A percentile compares a stretch with the other conserved stretches of the same genome.
These are phyloP conservation scores for Sanghuangporus baumii DNA, from an alignment of 1,284 basidiomycete species.

Conservation along the genomic window DNA sequence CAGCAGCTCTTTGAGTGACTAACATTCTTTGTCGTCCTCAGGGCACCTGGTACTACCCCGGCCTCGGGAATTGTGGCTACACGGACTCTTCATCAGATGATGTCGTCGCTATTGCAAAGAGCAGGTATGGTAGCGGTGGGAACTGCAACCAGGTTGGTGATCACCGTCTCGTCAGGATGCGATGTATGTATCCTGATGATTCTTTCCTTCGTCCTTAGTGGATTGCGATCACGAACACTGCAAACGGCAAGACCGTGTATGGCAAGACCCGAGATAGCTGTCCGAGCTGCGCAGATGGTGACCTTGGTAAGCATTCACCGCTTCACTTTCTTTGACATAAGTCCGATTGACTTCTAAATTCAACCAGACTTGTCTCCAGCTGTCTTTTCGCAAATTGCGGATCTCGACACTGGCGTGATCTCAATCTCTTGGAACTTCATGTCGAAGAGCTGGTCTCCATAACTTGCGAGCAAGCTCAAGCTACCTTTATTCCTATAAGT, in stretches of 20 bases:
- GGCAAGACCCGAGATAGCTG: constrained; percentile 32
- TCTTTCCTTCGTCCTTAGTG: not conserved
- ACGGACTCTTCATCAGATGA: constrained; percentile 11
- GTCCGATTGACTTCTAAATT: not conserved
- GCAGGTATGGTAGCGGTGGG: constrained; percentile 13
- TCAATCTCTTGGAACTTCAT: constrained; percentile 20
- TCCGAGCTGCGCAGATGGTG: constrained; percentile 29
- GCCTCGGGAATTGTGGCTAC: constrained; percentile 16
- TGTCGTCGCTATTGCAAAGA: constrained; percentile 15
- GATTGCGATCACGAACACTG: constrained; percentile 27
- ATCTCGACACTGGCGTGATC: constrained; percentile 18
- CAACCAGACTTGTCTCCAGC: constrained; percentile 20
- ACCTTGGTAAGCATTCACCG: constrained; percentile 28
- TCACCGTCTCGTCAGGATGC: not conserved
- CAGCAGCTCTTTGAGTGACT: not conserved
- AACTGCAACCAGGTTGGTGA: constrained; percentile 18
- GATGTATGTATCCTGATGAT: not conserved
- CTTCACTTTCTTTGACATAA: not conserved
- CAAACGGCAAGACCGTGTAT: constrained; percentile 28
- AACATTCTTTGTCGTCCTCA: not conserved
- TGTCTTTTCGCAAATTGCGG: constrained; percentile 18
- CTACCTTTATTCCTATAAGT: not conserved
- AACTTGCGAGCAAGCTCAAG: not conserved
- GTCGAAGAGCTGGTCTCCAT: constrained; percentile 11
- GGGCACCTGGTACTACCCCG: constrained; percentile 18